Base-by-base conservation (phyloP, 1,284 basidiomycete species). In the Phenoliferia sp. region DNA sequence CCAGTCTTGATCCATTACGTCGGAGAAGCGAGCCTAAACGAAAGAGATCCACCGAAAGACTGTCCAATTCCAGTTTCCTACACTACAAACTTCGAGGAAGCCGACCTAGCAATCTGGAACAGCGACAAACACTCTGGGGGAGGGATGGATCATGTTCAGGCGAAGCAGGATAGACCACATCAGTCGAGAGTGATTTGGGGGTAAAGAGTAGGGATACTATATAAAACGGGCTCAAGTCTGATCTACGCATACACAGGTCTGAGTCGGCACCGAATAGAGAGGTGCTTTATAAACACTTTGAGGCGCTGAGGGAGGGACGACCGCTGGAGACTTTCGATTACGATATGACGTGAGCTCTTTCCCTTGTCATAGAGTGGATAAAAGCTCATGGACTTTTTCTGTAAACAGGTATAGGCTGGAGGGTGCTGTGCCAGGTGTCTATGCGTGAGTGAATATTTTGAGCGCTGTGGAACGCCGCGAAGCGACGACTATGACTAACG, bases 361-460 rank as follows among this genome's bases (percentile, higher is more conserved):
- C n/a, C n/a, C n/a, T n/a, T n/a, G n/a, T n/a, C n/a, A n/a, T n/a
- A n/a, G n/a, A n/a, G n/a, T n/a, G n/a, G n/a, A n/a, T n/a, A n/a
- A n/a, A n/a, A n/a, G n/a, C n/a, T n/a, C n/a, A n/a, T n/a, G n/a
- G n/a, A n/a, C n/a, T n/a, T n/a, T n/a, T n/a, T n/a, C n/a, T n/a
- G n/a, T n/a, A n/a, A n/a, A n/a, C n/a, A n/a, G n/a, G n/a, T 56
- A 56, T 19, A 39, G 36, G 16, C 63, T 65, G 10, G 22, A 55
- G 15, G 67, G 66, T 22, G 61, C 69, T 1, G 15, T 70, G 19
- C 52, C 63, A 1, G 69, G 67, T 31, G 63, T 67, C 31, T 69
- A 67, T 59, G 12, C 55, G 63, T 31, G 35, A 36, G 0, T 29
- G n/a, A n/a, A n/a, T n/a, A n/a, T n/a, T n/a, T n/a, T n/a, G n/a